A percentile compares a stretch with the other conserved stretches of the same genome.
phyloP scores from a whole-genome alignment of 257 asterid genomes.

The Vinca minor region DNA sequence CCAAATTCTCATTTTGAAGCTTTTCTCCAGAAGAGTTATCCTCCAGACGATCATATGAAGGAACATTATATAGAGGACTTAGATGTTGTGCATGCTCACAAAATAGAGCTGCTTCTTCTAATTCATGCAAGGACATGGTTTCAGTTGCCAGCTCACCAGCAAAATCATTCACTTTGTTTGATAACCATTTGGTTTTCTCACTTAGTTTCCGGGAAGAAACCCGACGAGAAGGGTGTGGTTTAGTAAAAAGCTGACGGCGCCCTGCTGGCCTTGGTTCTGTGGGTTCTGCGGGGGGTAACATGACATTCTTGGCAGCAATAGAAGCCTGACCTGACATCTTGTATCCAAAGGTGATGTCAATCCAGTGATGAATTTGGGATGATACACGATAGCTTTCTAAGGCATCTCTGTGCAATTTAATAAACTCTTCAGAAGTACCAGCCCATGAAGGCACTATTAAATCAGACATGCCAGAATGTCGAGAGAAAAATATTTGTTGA shows the following conservation, averaged over 20 bases:
- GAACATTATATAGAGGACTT: conserved; percentile 46
- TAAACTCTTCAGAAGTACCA: conserved; percentile 68
- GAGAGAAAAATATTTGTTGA: conserved; percentile 66
- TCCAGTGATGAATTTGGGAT: conserved; percentile 74
- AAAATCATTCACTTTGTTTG: conserved; percentile 17
- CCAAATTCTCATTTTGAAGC: conserved; percentile 25
- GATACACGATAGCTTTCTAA: conserved; percentile 72
- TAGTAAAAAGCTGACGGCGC: conserved; percentile 80
- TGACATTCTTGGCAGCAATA: conserved; percentile 80
- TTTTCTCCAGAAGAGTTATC: conserved; percentile 29
- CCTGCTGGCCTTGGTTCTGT: conserved; percentile 56
- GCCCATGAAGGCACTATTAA: conserved; percentile 94
- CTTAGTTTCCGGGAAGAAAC: conserved; percentile 18
- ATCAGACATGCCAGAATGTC: conserved; percentile 90
- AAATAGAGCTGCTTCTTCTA: conserved; percentile 69
- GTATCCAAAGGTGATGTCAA: conserved; percentile 91
- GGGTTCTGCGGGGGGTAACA: conserved; percentile 68
- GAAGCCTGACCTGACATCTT: conserved; percentile 94
- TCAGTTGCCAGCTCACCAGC: conserved; percentile 25
- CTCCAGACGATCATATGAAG: conserved; percentile 25
- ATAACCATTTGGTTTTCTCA: conserved; percentile 21
- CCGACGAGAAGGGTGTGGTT: conserved; percentile 82
- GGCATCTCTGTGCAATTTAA: conserved; percentile 79
- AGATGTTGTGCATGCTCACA: conserved; percentile 68
- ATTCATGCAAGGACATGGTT: conserved; percentile 34